These are phyloP conservation scores for Microthyrium microscopicum DNA, from an alignment of 2,329 filamentous ascomycete genomes.

Conservation along the genomic window DNA sequence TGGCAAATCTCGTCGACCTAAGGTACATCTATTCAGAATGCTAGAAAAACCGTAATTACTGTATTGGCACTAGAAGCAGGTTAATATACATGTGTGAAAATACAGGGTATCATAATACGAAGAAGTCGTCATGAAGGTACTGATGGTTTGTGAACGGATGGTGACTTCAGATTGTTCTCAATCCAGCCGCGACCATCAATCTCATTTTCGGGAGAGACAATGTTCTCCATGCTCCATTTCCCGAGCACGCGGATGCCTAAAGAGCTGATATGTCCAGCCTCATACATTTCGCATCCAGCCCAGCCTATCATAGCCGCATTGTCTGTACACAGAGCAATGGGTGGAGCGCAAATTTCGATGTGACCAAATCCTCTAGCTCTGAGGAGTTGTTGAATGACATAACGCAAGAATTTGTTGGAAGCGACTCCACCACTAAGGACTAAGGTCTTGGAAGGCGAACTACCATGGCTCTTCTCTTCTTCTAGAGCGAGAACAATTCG, in stretches of 20 bases:
- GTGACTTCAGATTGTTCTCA: neutral
- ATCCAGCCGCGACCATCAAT: neutral
- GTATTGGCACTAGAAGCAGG: too few species aligned
- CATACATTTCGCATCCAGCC: constrained; percentile 84
- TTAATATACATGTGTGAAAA: neutral
- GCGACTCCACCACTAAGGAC: constrained; percentile 87
- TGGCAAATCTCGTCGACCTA: too few species aligned
- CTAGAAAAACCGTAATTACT: too few species aligned
- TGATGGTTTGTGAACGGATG: neutral
- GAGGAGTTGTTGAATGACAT: constrained; percentile 45
- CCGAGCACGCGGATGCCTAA: constrained; percentile 5
- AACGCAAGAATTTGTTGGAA: constrained; percentile 61
- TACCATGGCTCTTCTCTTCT: constrained; percentile 7
- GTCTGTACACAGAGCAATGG: constrained; percentile 65
- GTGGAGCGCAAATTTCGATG: constrained; percentile 56
- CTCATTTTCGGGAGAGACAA: constrained; percentile 6
- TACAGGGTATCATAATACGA: neutral
- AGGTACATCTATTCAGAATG: too few species aligned
- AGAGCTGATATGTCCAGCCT: constrained; percentile 41
- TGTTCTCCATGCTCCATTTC: constrained; percentile 9
- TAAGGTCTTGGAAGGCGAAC: constrained; percentile 30
- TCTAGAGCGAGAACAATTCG: constrained; percentile 56
- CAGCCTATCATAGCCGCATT: constrained; percentile 98
- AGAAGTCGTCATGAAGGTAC: neutral
- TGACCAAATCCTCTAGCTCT: constrained; percentile 42